Conservation (phyloP, 768 basidiomycete genomes). For the Kwoniella botswanensis region DNA sequence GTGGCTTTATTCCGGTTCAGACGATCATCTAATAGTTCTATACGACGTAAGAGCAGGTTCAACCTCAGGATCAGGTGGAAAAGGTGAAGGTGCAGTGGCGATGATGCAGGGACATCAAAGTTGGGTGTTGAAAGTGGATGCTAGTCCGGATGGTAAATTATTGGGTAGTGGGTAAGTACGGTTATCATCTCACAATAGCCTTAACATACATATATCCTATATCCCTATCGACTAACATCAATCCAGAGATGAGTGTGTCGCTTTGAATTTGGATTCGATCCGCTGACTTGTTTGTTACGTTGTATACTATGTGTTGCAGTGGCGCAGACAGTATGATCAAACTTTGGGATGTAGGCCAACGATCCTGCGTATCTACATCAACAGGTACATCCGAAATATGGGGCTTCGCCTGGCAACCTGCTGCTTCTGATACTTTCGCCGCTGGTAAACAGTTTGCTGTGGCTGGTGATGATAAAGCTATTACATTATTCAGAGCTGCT, state of each 20-base stretch:
- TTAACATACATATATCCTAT: not conserved
- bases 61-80: slow-evolving; percentile 63
- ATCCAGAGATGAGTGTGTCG: not conserved
- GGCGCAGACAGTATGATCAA: slow-evolving; percentile 54
- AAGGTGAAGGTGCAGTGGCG: slow-evolving; percentile 78
- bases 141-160: slow-evolving; percentile 79
- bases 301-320: slow-evolving; percentile 22
- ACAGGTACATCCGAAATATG: slow-evolving; percentile 50
- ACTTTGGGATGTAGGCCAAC: slow-evolving; percentile 56
- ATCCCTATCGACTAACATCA: not conserved
- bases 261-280: too few relatives aligned
- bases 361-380: slow-evolving; percentile 49
- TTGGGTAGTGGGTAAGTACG: slow-evolving; percentile 75
- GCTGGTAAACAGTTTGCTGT: slow-evolving; percentile 54
- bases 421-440: slow-evolving; percentile 34
- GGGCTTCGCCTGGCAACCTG: slow-evolving; percentile 57
- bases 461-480: slow-evolving; percentile 53
- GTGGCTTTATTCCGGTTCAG: slow-evolving; percentile 87
- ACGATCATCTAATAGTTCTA: slow-evolving; percentile 86
- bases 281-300: too few relatives aligned
- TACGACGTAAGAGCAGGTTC: slow-evolving; percentile 75
- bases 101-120: slow-evolving; percentile 86
- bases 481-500: slow-evolving; percentile 53
- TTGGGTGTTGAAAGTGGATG: slow-evolving; percentile 83
- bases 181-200: not conserved